Conservation (phyloP, 169 alveolate genomes). For the Amoebophrya sp. region DNA sequence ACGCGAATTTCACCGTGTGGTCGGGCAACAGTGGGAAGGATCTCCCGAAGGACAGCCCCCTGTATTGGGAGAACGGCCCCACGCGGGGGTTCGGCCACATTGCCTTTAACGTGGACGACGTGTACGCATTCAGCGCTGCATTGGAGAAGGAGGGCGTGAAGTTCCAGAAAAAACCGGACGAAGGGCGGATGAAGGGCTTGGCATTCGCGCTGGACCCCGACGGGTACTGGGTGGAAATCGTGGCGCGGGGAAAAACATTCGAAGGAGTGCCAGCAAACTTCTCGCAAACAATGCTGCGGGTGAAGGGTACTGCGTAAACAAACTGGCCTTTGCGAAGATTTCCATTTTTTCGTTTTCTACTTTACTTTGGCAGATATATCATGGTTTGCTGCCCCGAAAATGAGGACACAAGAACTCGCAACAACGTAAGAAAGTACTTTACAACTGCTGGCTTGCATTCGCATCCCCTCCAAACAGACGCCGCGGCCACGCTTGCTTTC, state of each 20-base stretch:
- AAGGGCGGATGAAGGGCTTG: slow-evolving; percentile 44
- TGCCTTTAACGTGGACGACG: slow-evolving; percentile 44
- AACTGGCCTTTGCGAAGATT: neutral
- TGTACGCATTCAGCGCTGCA: slow-evolving; percentile 25
- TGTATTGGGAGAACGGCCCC: slow-evolving; percentile 28
- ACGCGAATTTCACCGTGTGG: slow-evolving; percentile 30
- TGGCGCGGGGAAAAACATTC: slow-evolving; percentile 18
- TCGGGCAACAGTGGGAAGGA: slow-evolving; percentile 34
- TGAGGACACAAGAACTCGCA: neutral
- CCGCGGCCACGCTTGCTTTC: slow-evolving; percentile 38
- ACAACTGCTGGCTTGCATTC: too few species aligned
- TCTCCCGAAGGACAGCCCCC: neutral
- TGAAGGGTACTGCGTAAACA: slow-evolving; percentile 22
- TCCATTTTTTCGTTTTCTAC: neutral
- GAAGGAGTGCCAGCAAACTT: slow-evolving; percentile 34
- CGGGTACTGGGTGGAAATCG: slow-evolving; percentile 51
- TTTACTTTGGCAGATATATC: too few species aligned
- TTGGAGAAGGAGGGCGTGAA: slow-evolving; percentile 27
- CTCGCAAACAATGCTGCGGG: slow-evolving; percentile 51
- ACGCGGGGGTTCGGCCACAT: slow-evolving; percentile 55
- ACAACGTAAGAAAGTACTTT: too few species aligned
- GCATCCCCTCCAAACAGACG: slow-evolving; percentile 21
- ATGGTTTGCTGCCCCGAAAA: too few species aligned
- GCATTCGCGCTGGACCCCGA: slow-evolving; percentile 56
- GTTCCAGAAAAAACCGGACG: slow-evolving; percentile 50